phyloP scores from a whole-genome alignment of 108 stramenopile genomes.

The Skeletonema tropicum region DNA sequence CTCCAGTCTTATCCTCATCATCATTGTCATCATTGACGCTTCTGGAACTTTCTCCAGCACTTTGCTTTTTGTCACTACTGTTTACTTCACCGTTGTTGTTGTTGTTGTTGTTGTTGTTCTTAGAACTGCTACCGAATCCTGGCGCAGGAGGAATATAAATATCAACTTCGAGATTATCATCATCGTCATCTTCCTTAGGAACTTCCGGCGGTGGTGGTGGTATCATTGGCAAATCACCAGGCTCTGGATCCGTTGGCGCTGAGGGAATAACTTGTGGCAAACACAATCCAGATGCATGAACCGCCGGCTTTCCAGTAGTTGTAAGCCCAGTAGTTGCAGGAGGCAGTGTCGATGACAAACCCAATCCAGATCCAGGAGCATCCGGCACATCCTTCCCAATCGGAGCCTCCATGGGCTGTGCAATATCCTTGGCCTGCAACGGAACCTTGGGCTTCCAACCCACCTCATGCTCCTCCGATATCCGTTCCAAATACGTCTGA shows the following conservation, averaged over 20 bases:
- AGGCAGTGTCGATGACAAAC: conserved; percentile 16
- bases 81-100: conserved; percentile 28
- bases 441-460: conserved; percentile 76
- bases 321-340: no score
- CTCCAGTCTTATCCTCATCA: conserved; percentile 19
- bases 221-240: conserved; percentile 16
- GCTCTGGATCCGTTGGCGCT: not conserved
- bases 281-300: no score
- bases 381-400: conserved; percentile 70
- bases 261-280: not conserved
- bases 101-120: not conserved
- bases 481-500: conserved; percentile 87
- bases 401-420: conserved; percentile 82
- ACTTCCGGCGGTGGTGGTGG: conserved; percentile 1
- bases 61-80: conserved; percentile 11
- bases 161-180: conserved; percentile 26
- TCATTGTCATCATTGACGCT: conserved; percentile 7
- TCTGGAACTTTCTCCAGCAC: conserved; percentile 14
- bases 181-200: not conserved
- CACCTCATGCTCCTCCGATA: conserved; percentile 85
- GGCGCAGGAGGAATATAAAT: conserved; percentile 64
- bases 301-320: not conserved
- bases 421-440: conserved; percentile 56
- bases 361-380: conserved; percentile 65
- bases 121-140: no score